phyloP scores from a whole-genome alignment of 2,329 filamentous ascomycete species.

The Pseudocercospora musae region DNA sequence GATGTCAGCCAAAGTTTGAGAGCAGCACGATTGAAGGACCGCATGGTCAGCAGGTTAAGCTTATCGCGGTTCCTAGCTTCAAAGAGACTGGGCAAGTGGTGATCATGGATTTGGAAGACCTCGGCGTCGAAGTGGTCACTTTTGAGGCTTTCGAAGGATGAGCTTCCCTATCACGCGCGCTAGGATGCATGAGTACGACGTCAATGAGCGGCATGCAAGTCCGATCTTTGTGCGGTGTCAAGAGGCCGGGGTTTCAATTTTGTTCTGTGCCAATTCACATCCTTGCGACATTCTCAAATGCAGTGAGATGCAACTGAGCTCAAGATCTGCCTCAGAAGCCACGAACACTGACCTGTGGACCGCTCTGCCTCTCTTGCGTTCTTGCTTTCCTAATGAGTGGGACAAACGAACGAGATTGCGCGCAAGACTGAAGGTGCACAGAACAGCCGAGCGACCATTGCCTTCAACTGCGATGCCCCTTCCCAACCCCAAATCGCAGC shows the following conservation, averaged over 20 bases:
- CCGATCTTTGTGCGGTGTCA: not conserved
- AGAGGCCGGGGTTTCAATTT: not conserved
- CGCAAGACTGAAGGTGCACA: too few species aligned
- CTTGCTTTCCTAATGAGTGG: too few species aligned
- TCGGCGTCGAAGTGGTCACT: slow-evolving; percentile 71
- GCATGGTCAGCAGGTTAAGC: slow-evolving; percentile 64
- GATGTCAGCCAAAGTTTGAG: slow-evolving; percentile 56
- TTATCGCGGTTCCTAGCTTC: slow-evolving; percentile 84
- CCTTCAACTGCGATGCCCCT: too few species aligned
- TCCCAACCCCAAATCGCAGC: too few species aligned
- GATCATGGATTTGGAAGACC: slow-evolving; percentile 77
- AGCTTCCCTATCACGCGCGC: not conserved
- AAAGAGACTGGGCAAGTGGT: slow-evolving; percentile 73
- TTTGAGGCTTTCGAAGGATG: slow-evolving; percentile 42
- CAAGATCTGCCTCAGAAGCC: too few species aligned
- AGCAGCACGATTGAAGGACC: slow-evolving; percentile 56
- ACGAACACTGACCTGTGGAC: too few species aligned
- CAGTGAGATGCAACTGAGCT: too few species aligned
- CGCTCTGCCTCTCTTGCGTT: too few species aligned
- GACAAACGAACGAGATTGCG: too few species aligned
- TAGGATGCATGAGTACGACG: not conserved
- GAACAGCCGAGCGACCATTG: too few species aligned
- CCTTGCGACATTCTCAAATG: too few species aligned
- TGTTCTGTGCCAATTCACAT: too few species aligned
- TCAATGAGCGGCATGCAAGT: not conserved